phyloP scores from a whole-genome alignment of 345 rosid species.

The Atalantia buxifolia region DNA sequence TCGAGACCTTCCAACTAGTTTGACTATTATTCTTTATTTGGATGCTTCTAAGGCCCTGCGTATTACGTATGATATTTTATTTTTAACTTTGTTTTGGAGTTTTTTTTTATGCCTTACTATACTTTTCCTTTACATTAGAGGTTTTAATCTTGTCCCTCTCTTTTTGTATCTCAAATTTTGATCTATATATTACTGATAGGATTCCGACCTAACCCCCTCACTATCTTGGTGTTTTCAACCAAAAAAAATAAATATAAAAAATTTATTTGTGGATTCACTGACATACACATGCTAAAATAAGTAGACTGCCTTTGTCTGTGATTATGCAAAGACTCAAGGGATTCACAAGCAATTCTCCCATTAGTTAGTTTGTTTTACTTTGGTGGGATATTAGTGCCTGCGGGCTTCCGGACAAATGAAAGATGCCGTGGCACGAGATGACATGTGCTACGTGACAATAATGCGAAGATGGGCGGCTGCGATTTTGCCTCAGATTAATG shows the following conservation, averaged over 20 bases:
- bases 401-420: neutral
- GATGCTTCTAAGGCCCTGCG: fast-evolving
- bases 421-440: neutral
- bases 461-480: neutral
- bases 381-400: neutral
- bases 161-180: too few species aligned
- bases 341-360: neutral
- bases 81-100: fast-evolving
- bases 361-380: neutral
- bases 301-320: neutral
- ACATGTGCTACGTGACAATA: neutral
- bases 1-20: too few species aligned
- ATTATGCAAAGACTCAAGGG: neutral
- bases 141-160: too few species aligned
- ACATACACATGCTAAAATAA: neutral
- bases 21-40: too few species aligned
- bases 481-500: neutral
- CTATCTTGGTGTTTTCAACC: too few species aligned
- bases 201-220: too few species aligned
- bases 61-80: too few species aligned
- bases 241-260: too few species aligned
- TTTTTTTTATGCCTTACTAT: too few species aligned
- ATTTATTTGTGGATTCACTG: neutral
- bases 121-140: too few species aligned
- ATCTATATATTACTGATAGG: too few species aligned